These are phyloP conservation scores for Daedaleopsis sinensis DNA, from an alignment of 768 basidiomycete genomes.

Conservation along the genomic window DNA sequence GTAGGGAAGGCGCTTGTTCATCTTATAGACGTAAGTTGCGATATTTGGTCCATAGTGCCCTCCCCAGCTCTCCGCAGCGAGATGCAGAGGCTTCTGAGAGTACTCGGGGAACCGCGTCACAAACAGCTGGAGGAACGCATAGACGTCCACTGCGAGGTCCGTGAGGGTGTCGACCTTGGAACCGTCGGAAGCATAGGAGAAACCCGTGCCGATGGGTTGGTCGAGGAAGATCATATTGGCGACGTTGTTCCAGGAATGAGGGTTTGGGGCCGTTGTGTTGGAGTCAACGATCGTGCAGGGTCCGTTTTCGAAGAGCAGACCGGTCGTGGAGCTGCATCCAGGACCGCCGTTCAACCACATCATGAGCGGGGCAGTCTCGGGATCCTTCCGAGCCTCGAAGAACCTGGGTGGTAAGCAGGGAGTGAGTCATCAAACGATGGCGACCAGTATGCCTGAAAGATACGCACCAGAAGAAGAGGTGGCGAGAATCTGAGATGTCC, in stretches of 20 bases:
- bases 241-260: conserved; percentile 46
- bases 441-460: conserved; percentile 5
- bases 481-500: conserved; percentile 31
- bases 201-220: conserved; percentile 47
- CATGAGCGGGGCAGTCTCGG: conserved; percentile 30
- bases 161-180: conserved; percentile 29
- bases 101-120: conserved; percentile 36
- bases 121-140: conserved; percentile 38
- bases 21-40: conserved; percentile 17
- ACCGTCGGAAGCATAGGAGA: conserved; percentile 44
- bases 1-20: conserved; percentile 19
- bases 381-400: conserved; percentile 31
- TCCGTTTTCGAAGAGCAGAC: conserved; percentile 29
- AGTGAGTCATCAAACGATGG: background rate
- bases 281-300: conserved; percentile 29
- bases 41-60: conserved; percentile 29
- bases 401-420: conserved; percentile 26
- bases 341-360: conserved; percentile 35
- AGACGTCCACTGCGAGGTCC: conserved; percentile 37
- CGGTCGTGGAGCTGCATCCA: conserved; percentile 24
- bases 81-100: conserved; percentile 33
- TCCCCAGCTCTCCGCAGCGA: conserved; percentile 35
- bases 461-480: conserved; percentile 54
- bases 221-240: conserved; percentile 38
- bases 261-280: conserved; percentile 33